These are phyloP conservation scores for Spathaspora passalidarum DNA, from an alignment of 805 yeast genomes.

Conservation along the genomic window DNA sequence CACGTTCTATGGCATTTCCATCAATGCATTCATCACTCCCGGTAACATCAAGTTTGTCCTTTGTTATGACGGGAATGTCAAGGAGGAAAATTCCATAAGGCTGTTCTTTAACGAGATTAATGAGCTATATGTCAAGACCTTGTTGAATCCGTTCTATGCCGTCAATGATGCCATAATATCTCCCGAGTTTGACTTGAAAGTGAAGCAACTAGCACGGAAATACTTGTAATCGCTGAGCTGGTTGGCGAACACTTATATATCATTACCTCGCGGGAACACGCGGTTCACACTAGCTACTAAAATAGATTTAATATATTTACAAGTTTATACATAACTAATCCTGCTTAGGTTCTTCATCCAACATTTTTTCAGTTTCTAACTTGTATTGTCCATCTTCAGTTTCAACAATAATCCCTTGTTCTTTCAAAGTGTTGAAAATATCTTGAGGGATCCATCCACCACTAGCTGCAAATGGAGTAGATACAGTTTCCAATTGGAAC, in stretches of 20 bases:
- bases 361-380: constrained; percentile 30
- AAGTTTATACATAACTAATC: neutral
- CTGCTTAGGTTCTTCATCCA: constrained; percentile 8
- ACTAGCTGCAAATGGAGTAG: constrained; percentile 83
- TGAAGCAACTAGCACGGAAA: constrained; percentile 69
- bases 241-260: too few relatives aligned
- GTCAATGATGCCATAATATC: constrained; percentile 72
- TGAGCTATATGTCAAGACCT: constrained; percentile 82
- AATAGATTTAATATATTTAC: too few relatives aligned
- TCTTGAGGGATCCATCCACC: constrained; percentile 97
- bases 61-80: constrained; percentile 35
- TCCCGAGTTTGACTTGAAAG: constrained; percentile 71
- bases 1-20: constrained; percentile 74
- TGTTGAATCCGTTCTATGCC: constrained; percentile 83
- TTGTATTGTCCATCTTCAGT: constrained; percentile 47
- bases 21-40: constrained; percentile 86
- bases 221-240: constrained; percentile 56
- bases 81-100: constrained; percentile 68
- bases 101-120: constrained; percentile 83
- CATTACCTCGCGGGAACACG: too few relatives aligned
- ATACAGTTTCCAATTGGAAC: constrained; percentile 65
- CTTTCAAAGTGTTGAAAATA: constrained; percentile 69
- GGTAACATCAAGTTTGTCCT: constrained; percentile 82
- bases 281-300: too few relatives aligned
- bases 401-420: constrained; percentile 62